Evolutionary conservation across 83 land plant genomes (phyloP).

Genomic region (Picea engelmannii): DNA sequence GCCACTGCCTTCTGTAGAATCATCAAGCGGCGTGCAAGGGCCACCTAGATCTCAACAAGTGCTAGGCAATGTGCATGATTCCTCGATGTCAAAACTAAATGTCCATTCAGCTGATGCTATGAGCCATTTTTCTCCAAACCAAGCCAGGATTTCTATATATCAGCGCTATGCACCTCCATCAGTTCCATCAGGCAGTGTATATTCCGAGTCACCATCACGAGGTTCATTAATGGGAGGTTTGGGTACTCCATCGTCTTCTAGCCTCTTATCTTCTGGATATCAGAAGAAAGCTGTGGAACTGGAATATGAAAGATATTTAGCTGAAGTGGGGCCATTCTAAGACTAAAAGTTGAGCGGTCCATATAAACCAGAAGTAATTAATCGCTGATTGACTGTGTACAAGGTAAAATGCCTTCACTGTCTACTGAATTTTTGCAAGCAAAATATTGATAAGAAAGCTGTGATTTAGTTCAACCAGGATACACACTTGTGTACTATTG

Average conservation of each 20-base stretch:
- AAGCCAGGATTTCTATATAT: neutral
- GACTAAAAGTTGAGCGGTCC: too few species aligned
- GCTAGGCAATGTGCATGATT: neutral
- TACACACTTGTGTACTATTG: too few species aligned
- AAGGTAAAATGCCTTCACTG: too few species aligned
- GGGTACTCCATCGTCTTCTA: neutral
- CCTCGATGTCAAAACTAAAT: neutral
- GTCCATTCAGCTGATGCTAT: conserved; percentile 4
- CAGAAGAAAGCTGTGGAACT: neutral
- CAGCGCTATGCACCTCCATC: conserved; percentile 2
- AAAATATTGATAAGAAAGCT: too few species aligned
- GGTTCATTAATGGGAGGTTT: neutral
- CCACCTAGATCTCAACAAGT: neutral
- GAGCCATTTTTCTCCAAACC: neutral
- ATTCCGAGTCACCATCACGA: neutral
- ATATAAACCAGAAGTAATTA: too few species aligned
- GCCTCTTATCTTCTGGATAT: conserved; percentile 5
- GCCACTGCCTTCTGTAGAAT: neutral
- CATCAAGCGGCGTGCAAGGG: neutral
- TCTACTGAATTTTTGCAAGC: too few species aligned
- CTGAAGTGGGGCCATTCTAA: neutral
- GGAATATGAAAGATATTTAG: conserved; percentile 18
- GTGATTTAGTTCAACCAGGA: too few species aligned
- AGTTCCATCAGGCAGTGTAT: neutral
- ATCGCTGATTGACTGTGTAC: too few species aligned